These are phyloP conservation scores for Candida lessepsii DNA, from an alignment of 805 yeast species.

Conservation along the genomic window DNA sequence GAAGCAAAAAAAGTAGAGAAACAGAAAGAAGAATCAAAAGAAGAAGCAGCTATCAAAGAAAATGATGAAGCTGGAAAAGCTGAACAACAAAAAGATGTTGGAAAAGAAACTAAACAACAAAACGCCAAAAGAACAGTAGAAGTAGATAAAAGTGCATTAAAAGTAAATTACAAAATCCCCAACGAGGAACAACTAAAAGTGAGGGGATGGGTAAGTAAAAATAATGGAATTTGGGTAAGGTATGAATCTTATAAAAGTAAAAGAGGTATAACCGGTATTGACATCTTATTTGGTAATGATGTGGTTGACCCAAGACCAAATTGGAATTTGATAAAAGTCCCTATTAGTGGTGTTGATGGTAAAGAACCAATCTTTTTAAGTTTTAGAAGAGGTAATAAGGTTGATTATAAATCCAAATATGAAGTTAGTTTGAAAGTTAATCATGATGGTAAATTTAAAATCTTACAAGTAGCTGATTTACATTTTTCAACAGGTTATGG, in stretches of 20 bases:
- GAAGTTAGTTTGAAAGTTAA: constrained; percentile 35
- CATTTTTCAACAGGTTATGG: constrained; percentile 89
- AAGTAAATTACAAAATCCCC: constrained; percentile 24
- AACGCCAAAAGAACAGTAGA: constrained; percentile 11
- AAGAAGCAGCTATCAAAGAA: too few species aligned
- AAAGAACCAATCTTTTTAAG: constrained; percentile 29
- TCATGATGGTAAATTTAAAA: constrained; percentile 58
- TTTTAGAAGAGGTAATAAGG: constrained; percentile 33
- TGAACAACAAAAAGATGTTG: not conserved
- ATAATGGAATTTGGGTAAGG: constrained; percentile 60
- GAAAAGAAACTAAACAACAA: not conserved
- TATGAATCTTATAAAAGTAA: constrained; percentile 40
- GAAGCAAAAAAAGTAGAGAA: constrained; percentile 7
- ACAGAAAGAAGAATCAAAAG: too few species aligned
- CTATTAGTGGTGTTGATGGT: constrained; percentile 21
- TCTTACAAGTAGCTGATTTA: constrained; percentile 86
- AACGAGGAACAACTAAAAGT: constrained; percentile 34
- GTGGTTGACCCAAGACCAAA: constrained; percentile 75
- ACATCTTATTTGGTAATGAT: constrained; percentile 69
- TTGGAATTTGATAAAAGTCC: constrained; percentile 49
- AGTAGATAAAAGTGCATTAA: constrained; percentile 7
- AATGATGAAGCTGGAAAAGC: not conserved
- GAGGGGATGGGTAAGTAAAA: constrained; percentile 47
- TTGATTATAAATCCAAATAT: constrained; percentile 25
- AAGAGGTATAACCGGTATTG: constrained; percentile 54